Evolutionary conservation across 2,329 filamentous ascomycete genomes (phyloP).

Genomic region (Plenodomus tracheiphilus): DNA sequence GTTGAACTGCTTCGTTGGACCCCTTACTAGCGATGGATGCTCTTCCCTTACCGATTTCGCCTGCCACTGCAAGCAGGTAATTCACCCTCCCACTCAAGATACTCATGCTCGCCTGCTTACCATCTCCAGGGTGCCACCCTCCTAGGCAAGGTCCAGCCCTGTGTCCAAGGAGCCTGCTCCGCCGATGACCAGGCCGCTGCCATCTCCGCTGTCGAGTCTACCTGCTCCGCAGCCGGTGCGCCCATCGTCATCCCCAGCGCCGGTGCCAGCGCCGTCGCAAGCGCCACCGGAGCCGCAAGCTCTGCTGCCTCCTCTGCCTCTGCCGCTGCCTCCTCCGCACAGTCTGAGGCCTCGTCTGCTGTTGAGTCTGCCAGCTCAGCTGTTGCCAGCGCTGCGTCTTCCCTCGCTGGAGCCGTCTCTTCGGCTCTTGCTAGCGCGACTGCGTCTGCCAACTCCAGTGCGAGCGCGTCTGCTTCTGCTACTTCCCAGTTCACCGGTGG

Average conservation of each 20-base stretch:
- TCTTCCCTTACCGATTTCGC: constrained; percentile 52
- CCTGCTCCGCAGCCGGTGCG: constrained; percentile 39
- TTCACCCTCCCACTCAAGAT: too few relatives aligned
- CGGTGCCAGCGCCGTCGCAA: not conserved
- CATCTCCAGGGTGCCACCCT: constrained; percentile 51
- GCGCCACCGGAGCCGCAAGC: constrained; percentile 6
- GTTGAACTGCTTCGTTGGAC: constrained; percentile 52
- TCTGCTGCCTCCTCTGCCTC: constrained; percentile 7
- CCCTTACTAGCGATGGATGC: constrained; percentile 51
- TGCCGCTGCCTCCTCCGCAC: constrained; percentile 5
- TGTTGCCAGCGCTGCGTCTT: constrained; percentile 9
- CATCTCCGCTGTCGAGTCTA: constrained; percentile 33
- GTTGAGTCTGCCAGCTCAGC: constrained; percentile 9
- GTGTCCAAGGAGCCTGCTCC: constrained; percentile 50
- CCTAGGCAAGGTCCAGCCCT: constrained; percentile 49
- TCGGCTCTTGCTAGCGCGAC: constrained; percentile 10
- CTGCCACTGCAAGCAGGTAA: constrained; percentile 17
- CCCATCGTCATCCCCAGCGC: constrained; percentile 32
- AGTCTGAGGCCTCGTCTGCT: constrained; percentile 1
- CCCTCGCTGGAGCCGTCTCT: constrained; percentile 12
- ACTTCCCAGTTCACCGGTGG: constrained; percentile 40
- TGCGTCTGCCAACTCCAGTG: constrained; percentile 6
- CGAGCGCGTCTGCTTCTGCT: constrained; percentile 8
- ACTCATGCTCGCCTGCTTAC: constrained; percentile 10
- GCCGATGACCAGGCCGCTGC: constrained; percentile 41